These are phyloP conservation scores for Pleodorina starrii DNA, from an alignment of 139 green algal species.

Conservation along the genomic window DNA sequence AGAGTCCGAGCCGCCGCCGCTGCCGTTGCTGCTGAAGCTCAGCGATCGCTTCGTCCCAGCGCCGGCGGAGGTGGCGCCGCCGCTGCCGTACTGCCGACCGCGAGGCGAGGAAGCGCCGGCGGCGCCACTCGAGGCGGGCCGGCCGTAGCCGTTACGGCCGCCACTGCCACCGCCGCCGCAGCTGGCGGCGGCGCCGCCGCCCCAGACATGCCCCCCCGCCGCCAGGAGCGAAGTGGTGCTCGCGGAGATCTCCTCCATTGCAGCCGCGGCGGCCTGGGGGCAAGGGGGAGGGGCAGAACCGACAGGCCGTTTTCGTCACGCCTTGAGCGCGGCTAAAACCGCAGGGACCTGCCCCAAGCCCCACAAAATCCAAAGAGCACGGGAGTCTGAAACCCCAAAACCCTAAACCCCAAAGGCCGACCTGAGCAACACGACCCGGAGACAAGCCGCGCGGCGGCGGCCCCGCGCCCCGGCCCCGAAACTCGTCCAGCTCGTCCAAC, in stretches of 20 bases:
- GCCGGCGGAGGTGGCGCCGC: background rate
- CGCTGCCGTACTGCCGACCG: background rate
- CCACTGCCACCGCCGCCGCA: background rate
- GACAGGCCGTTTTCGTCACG: too few relatives aligned
- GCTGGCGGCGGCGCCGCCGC: background rate
- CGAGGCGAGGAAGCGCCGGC: background rate
- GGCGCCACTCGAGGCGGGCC: background rate
- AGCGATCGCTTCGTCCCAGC: constrained; percentile 2
- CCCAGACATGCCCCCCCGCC: constrained; percentile 17
- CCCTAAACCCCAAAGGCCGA: too few relatives aligned
- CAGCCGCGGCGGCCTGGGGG: constrained; percentile 32
- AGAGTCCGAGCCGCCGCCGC: background rate
- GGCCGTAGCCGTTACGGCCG: background rate
- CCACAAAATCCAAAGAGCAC: too few relatives aligned
- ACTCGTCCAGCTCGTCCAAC: too few relatives aligned
- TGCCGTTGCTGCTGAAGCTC: background rate
- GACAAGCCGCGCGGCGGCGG: too few relatives aligned
- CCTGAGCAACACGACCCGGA: too few relatives aligned
- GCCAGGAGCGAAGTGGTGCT: constrained; percentile 22
- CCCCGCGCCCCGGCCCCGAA: too few relatives aligned
- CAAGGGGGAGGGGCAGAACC: too few relatives aligned
- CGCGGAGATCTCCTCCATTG: constrained; percentile 44
- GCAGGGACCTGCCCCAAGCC: too few relatives aligned
- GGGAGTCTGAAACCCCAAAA: too few relatives aligned
- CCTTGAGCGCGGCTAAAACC: too few relatives aligned